Evolutionary conservation across 176 grass and related monocot genomes (phyloP).

Genomic region (Luzula sylvatica): DNA sequence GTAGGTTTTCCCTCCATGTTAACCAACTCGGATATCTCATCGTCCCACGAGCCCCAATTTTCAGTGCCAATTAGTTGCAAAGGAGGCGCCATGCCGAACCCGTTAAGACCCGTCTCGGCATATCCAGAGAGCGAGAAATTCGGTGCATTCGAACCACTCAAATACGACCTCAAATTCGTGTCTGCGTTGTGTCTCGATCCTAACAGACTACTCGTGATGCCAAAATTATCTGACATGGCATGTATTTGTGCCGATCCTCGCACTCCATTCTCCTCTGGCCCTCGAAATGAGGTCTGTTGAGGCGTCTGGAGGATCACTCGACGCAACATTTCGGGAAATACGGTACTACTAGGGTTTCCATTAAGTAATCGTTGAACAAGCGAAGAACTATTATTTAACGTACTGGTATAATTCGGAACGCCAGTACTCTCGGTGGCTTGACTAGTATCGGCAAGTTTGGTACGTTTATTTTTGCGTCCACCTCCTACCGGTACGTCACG

Average conservation of each 20-base stretch:
- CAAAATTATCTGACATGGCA: slow-evolving; percentile 5
- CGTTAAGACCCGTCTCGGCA: not conserved
- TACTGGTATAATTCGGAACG: not conserved
- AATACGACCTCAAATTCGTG: slow-evolving; percentile 33
- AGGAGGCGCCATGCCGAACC: not conserved
- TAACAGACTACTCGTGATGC: not conserved
- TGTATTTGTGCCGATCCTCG: not conserved
- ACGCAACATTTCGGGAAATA: slow-evolving; percentile 52
- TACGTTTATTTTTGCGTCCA: slow-evolving; percentile 75
- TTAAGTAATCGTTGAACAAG: not conserved
- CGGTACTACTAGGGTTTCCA: slow-evolving; percentile 1
- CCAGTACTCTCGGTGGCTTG: not conserved
- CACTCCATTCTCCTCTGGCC: slow-evolving; percentile 32
- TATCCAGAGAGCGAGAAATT: not conserved
- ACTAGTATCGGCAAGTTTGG: not conserved
- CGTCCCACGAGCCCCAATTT: slow-evolving; percentile 1
- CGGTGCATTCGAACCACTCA: slow-evolving; percentile 27
- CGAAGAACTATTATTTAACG: slow-evolving; percentile 1
- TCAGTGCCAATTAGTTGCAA: slow-evolving; percentile 1
- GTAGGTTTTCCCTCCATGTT: slow-evolving; percentile 8
- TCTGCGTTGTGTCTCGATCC: slow-evolving; percentile 1
- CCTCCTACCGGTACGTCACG: slow-evolving; percentile 90
- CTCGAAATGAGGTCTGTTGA: slow-evolving; percentile 1
- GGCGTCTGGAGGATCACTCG: slow-evolving; percentile 34
- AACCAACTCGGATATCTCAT: slow-evolving; percentile 1